phyloP scores from a whole-genome alignment of 208 protist species.

The Porcisia deanei region DNA sequence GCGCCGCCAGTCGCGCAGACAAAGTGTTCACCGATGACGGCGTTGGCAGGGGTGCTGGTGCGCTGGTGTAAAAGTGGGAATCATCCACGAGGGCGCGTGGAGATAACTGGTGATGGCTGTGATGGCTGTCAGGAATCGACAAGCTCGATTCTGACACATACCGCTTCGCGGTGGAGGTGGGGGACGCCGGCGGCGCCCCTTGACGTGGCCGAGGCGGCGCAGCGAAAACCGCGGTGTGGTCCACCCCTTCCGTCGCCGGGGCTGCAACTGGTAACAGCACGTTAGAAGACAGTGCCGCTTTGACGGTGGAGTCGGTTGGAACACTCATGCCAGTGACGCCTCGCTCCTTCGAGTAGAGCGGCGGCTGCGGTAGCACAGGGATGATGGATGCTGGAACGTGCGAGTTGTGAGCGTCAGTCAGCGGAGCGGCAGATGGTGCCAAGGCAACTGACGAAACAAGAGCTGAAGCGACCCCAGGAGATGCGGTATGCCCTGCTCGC shows the following conservation, averaged over 20 bases:
- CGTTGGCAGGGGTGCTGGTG: neutral
- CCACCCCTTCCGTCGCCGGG: neutral
- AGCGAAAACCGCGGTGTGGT: too few species aligned
- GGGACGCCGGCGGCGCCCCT: neutral
- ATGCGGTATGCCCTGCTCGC: neutral
- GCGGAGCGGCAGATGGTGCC: neutral
- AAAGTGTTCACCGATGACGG: conserved; percentile 15
- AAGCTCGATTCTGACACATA: neutral
- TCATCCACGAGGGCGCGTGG: neutral
- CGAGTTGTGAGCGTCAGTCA: neutral
- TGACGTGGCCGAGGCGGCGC: neutral
- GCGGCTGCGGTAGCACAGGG: neutral
- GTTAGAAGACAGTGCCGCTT: neutral
- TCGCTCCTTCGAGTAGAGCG: neutral
- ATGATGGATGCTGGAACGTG: neutral
- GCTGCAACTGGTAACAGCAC: neutral
- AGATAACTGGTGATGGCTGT: neutral
- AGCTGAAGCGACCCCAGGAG: neutral
- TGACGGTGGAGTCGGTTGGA: conserved; percentile 8
- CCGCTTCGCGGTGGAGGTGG: neutral
- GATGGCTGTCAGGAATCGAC: neutral
- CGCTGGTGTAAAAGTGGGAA: neutral
- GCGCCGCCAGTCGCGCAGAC: conserved; percentile 25
- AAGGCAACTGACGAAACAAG: neutral
- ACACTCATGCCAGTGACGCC: neutral